Evolutionary conservation across 169 alveolate genomes (phyloP).

Genomic region (Plasmodium knowlesi): DNA sequence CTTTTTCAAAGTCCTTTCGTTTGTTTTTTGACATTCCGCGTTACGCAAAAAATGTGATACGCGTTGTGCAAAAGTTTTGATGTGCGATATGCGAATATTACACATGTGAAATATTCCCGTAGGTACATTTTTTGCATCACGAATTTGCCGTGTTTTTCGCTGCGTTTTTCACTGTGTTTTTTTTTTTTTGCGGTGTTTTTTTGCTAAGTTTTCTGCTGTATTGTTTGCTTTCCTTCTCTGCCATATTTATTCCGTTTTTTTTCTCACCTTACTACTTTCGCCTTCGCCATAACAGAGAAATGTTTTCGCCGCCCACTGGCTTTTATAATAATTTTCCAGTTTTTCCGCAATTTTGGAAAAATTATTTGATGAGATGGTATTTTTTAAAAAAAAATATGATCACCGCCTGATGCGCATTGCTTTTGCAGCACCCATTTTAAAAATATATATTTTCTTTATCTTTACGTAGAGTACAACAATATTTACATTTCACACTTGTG

Average conservation of each 20-base stretch:
- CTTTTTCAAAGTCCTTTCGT: not conserved
- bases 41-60: not conserved
- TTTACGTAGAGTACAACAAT: not conserved
- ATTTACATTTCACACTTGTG: not conserved
- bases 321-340: not conserved
- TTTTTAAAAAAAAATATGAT: not conserved
- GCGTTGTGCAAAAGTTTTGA: slow-evolving; percentile 5
- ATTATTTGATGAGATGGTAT: not conserved
- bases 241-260: not conserved
- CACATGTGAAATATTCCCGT: not conserved
- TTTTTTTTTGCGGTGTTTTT: not conserved
- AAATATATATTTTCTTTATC: not conserved
- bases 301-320: slow-evolving; percentile 1
- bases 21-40: not conserved
- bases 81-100: not conserved
- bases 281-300: not conserved
- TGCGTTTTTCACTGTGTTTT: not conserved
- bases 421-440: not conserved
- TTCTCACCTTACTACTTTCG: not conserved
- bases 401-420: not conserved
- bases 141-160: not conserved
- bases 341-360: not conserved
- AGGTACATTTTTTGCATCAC: not conserved
- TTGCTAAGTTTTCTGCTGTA: not conserved
- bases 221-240: not conserved